Conservation (phyloP, 164 flowering plant species). For the Nymphaea colorata region DNA sequence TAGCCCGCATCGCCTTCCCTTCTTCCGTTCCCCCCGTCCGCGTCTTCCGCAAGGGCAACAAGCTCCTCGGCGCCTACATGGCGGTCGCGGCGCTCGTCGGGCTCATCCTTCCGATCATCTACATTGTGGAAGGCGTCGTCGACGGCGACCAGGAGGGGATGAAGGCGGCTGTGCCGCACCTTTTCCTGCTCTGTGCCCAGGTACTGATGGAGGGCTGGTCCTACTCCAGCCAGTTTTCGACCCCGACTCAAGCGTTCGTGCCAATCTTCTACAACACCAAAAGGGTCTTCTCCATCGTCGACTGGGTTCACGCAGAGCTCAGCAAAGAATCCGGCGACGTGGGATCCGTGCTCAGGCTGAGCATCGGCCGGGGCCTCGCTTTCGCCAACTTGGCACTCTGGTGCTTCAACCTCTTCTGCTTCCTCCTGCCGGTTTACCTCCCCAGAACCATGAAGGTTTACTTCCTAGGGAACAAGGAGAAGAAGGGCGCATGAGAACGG, state of each 20-base stretch:
- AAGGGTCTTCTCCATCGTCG: slow-evolving; percentile 44
- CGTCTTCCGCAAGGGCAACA: slow-evolving; percentile 22
- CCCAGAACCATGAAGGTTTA: slow-evolving; percentile 53
- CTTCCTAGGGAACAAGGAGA: slow-evolving; percentile 16
- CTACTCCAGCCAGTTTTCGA: slow-evolving; percentile 32
- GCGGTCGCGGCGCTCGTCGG: slow-evolving; percentile 40
- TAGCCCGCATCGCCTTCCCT: slow-evolving; percentile 21
- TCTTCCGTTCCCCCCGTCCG: slow-evolving; percentile 6
- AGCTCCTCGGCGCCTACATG: slow-evolving; percentile 27
- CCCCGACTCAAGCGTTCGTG: slow-evolving; percentile 47
- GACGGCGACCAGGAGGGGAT: slow-evolving; percentile 54
- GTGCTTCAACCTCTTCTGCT: slow-evolving; percentile 70
- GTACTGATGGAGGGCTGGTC: slow-evolving; percentile 58
- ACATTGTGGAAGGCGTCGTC: slow-evolving; percentile 51
- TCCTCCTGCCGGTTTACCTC: slow-evolving; percentile 65
- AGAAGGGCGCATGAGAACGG: background rate
- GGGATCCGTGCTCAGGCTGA: slow-evolving; percentile 30
- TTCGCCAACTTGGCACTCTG: slow-evolving; percentile 55
- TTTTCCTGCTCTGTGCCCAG: slow-evolving; percentile 55
- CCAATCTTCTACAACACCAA: slow-evolving; percentile 54
- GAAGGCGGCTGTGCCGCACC: slow-evolving; percentile 57
- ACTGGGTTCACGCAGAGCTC: slow-evolving; percentile 54
- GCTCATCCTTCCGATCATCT: slow-evolving; percentile 44
- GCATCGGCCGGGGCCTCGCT: slow-evolving; percentile 48
- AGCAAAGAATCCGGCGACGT: slow-evolving; percentile 19